Evolutionary conservation across 345 rosid genomes (phyloP), one percentile per base, ranked within the genome.

Genomic region (Camelina laxa): DNA sequence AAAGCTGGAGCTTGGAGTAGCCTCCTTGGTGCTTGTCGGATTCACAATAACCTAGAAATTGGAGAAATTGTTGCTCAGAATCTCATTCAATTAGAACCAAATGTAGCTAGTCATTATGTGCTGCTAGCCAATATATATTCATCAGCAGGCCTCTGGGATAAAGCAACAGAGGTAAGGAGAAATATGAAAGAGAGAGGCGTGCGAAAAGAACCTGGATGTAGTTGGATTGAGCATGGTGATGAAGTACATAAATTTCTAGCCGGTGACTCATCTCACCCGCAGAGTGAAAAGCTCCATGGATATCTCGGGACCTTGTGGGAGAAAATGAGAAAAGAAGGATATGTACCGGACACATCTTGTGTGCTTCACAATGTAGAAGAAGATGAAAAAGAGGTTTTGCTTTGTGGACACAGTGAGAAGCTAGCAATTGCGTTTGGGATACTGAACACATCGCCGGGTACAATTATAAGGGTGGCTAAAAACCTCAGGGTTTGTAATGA

Each of bases 321-420:
- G 65, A 85, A 86, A 82, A 85, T 89, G 89, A 88, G 85, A 60
- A 84, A 81, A 73, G 91, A 83, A 68, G 97, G 98, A 1, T 94
- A 94, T 42, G 83, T 84, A 22, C 97, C 97, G 2, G 97, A 89
- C 68, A 91, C 93, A 57, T 85, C 97, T 41, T 88, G 97, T 74
- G 96, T 91, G 6, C 92, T 91, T 45, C 98, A 91, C 74, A 77
- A 93, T 73, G 85, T 91, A 60, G 83, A 81, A 17, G 91, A 91
- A 72, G 89, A 84, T 42, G 97, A 89, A 56, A 89, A 93, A 66
- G 92, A 89, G 82, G 76, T 81, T 69, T 79, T 91, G 75, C 87
- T 93, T 15, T 89, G 92, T 76, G 98, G 96, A 27, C 97, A 93
- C 65, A 91, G 97, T 53, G 98, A 93, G 86, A 93, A 88, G 82